These are phyloP conservation scores for Aurinia saxatilis DNA, from an alignment of 345 rosid genomes.

Conservation along the genomic window DNA sequence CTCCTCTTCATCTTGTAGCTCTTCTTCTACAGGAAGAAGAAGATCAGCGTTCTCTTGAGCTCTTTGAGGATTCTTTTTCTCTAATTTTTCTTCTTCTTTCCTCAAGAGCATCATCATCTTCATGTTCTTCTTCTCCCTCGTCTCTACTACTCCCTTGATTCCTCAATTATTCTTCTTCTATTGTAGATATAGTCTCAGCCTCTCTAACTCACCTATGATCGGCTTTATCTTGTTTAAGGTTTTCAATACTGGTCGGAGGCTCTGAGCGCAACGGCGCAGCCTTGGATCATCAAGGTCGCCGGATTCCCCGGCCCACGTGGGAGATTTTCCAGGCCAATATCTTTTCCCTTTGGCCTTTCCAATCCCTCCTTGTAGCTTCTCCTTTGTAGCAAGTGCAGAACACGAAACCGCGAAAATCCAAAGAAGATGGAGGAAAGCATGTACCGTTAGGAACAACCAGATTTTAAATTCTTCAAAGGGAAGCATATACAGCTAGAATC, in stretches of 20 bases:
- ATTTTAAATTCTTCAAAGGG: no score
- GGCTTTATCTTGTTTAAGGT: slow-evolving; percentile 44
- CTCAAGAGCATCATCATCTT: slow-evolving; percentile 42
- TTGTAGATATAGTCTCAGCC: slow-evolving; percentile 49
- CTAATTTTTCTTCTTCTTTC: slow-evolving; percentile 46
- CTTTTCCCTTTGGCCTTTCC: no score
- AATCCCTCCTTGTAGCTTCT: no score
- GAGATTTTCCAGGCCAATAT: no score
- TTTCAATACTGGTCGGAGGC: slow-evolving; percentile 38
- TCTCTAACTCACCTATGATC: no score
- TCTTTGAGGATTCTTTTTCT: slow-evolving; percentile 39
- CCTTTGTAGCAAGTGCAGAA: no score
- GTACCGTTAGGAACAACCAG: no score
- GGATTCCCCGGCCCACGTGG: no score
- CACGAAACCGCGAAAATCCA: no score
- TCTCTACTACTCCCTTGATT: slow-evolving; percentile 32
- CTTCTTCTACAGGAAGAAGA: slow-evolving; percentile 38
- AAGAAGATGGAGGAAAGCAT: no score
- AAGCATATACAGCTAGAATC: no score
- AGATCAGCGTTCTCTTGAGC: slow-evolving; percentile 39
- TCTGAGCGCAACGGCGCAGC: slow-evolving; percentile 53
- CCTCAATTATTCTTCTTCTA: slow-evolving; percentile 38
- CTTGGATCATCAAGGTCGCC: no score
- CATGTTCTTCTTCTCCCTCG: slow-evolving; percentile 43
- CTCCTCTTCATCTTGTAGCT: slow-evolving; percentile 43